A percentile compares a stretch with the other conserved stretches of the same genome.
Evolutionary conservation across 2,329 filamentous ascomycete genomes (phyloP).

Genomic region (Colletotrichum lupini): DNA sequence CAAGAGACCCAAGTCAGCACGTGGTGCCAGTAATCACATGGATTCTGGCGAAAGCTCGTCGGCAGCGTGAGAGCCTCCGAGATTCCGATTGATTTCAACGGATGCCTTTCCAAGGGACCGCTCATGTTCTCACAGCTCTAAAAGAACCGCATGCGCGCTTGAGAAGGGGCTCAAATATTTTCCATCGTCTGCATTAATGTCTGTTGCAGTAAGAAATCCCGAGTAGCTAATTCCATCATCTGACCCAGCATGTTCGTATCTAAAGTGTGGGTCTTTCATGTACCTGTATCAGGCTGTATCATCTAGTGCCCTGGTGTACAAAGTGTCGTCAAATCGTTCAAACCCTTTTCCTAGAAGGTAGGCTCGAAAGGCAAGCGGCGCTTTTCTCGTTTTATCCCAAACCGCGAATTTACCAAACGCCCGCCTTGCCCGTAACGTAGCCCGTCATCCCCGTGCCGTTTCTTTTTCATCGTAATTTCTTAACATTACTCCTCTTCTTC

Average conservation of each 20-base stretch:
- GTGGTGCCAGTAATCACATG: neutral
- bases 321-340: conserved; percentile 7
- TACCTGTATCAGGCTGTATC: neutral
- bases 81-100: no score
- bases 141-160: neutral
- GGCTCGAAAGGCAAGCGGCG: neutral
- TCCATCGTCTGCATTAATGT: neutral
- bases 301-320: neutral
- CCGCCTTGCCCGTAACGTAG: neutral
- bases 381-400: neutral
- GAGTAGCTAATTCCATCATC: neutral
- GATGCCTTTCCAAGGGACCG: neutral
- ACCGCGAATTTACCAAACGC: neutral
- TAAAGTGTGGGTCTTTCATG: neutral
- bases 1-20: neutral
- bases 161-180: neutral
- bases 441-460: neutral
- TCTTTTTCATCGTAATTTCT: neutral
- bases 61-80: no score
- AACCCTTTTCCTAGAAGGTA: neutral
- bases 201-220: neutral
- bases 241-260: neutral
- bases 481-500: conserved; percentile 32
- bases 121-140: neutral
- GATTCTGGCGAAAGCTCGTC: neutral